Evolutionary conservation across 1,284 basidiomycete genomes (phyloP), one percentile per base, ranked within the genome.

Genomic region (Papiliotrema laurentii): DNA sequence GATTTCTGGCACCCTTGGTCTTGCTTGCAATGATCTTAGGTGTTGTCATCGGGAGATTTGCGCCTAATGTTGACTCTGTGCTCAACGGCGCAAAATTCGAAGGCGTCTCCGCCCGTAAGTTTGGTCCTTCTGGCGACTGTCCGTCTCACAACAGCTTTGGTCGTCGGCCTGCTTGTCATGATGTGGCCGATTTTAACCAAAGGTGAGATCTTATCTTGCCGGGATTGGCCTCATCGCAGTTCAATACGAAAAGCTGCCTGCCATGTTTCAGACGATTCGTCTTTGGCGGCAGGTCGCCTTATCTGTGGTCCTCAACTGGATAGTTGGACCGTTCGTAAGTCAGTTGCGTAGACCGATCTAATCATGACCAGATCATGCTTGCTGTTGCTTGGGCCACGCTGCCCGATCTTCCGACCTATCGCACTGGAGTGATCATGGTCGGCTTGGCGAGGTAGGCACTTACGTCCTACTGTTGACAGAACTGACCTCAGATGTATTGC

Each of bases 381-480:
- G 88, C 76, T 0, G 67, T 89, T 24, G 87, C 89, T 2, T 91
- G 87, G 86, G 87, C 86, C 0, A 86, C 86, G 1, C 77, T 93
- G 1, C 89, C 88, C 0, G 89, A 91, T 63, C 75, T 85, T 2
- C 80, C 81, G 4, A 65, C 69, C 9, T 73, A 74, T 49, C 64
- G 74, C 2, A 74, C 71, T 0, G 79, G 82, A 5, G 77, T 83
- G 30, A 78, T 84, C 63, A 73, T 84, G 64, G 78, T 81, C 39
- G 79, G 84, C 6, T 65, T 84, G 0, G 86, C 78, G 5, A 58
- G 78, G 36, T 79, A 42, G 19, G 54, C 19, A 14, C 19, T n/a
- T n/a, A n/a, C n/a, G n/a, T n/a, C n/a, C n/a, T n/a, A n/a, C n/a
- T n/a, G n/a, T n/a, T n/a, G n/a, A 38, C 13, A 11, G 30, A 33